These are phyloP conservation scores for Fraxinus nigra DNA, from an alignment of 305 asterid genomes.

Conservation along the genomic window DNA sequence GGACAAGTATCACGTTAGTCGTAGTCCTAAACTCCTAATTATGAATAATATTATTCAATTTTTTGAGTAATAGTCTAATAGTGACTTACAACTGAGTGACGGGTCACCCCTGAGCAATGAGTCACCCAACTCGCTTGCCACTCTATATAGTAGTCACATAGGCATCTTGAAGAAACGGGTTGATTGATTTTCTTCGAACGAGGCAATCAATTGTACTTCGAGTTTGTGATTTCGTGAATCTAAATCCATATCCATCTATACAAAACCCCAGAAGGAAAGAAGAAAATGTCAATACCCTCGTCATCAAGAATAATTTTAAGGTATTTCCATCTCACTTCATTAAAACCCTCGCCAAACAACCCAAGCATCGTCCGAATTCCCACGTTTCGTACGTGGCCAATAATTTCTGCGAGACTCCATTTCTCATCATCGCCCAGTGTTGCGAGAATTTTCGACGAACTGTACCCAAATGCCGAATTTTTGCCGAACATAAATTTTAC, in stretches of 20 bases:
- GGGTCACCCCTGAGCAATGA: background rate
- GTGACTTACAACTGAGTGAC: background rate
- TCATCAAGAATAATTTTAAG: constrained; percentile 46
- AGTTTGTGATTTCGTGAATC: constrained; percentile 32
- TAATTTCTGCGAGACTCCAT: constrained; percentile 36
- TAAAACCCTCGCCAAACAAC: constrained; percentile 38
- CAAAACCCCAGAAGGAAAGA: background rate
- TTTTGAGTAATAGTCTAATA: too few relatives aligned
- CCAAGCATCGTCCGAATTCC: constrained; percentile 37
- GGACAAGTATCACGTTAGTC: too few relatives aligned
- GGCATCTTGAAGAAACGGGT: background rate
- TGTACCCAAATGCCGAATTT: constrained; percentile 27
- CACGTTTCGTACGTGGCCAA: constrained; percentile 36
- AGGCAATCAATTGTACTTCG: constrained; percentile 4
- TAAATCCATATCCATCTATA: background rate
- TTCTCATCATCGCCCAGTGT: constrained; percentile 39
- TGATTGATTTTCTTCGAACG: background rate
- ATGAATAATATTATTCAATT: too few relatives aligned
- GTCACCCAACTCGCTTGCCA: background rate
- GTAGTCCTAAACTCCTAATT: too few relatives aligned
- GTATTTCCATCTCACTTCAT: constrained; percentile 42
- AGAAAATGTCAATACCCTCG: constrained; percentile 53
- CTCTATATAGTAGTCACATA: background rate
- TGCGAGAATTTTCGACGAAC: constrained; percentile 30
- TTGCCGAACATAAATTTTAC: constrained; percentile 24